These are phyloP conservation scores for Chalara sp. DNA, from an alignment of 2,329 filamentous ascomycete genomes.

Conservation along the genomic window DNA sequence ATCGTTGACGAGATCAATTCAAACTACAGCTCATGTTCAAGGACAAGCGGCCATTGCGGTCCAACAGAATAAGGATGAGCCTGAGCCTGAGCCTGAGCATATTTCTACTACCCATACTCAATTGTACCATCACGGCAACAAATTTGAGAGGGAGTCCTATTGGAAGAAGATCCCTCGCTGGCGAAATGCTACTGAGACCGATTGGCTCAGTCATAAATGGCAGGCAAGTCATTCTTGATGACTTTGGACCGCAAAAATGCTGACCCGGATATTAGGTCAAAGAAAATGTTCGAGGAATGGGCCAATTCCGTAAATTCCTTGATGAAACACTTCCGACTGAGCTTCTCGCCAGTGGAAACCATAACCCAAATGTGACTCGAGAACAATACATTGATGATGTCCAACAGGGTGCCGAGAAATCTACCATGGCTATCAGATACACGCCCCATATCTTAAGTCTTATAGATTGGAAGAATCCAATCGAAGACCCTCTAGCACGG, in stretches of 20 bases:
- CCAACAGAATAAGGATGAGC: too few relatives aligned
- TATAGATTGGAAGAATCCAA: slow-evolving; percentile 51
- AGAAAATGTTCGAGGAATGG: slow-evolving; percentile 42
- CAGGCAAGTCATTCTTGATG: slow-evolving; percentile 36
- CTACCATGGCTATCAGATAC: slow-evolving; percentile 54
- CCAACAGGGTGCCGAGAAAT: slow-evolving; percentile 40
- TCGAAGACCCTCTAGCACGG: slow-evolving; percentile 50
- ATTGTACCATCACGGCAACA: slow-evolving; percentile 8
- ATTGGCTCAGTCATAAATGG: slow-evolving; percentile 49
- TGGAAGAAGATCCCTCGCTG: slow-evolving; percentile 45
- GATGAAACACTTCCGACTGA: slow-evolving; percentile 40
- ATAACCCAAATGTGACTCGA: slow-evolving; percentile 35
- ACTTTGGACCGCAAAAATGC: too few relatives aligned
- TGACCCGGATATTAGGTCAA: slow-evolving; percentile 28
- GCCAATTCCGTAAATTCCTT: slow-evolving; percentile 42
- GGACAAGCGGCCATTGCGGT: too few relatives aligned
- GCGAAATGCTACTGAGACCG: slow-evolving; percentile 37
- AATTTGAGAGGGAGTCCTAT: slow-evolving; percentile 29
- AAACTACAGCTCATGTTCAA: too few relatives aligned
- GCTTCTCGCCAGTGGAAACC: slow-evolving; percentile 34
- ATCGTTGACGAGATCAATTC: too few relatives aligned
- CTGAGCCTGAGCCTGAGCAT: too few relatives aligned
- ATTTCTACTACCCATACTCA: too few relatives aligned
- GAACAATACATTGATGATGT: slow-evolving; percentile 50
- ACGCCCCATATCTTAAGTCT: slow-evolving; percentile 54